phyloP scores from a whole-genome alignment of 495 filamentous ascomycete genomes.

The Aspergillus avenaceus region DNA sequence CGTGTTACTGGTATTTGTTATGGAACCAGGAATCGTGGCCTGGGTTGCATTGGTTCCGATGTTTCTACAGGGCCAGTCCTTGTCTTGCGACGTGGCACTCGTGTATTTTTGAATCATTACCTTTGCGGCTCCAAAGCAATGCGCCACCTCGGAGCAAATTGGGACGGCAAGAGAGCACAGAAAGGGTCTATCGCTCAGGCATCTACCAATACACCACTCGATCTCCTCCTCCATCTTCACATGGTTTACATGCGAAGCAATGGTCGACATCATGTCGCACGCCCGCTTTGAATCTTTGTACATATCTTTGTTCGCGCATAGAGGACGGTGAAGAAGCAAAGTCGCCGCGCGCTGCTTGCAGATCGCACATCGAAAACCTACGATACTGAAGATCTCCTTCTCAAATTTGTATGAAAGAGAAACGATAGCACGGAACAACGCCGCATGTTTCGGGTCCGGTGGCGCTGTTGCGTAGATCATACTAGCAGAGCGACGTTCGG shows the following conservation, averaged over 20 bases:
- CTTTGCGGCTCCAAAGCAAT: constrained; percentile 2
- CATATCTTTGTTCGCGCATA: background rate
- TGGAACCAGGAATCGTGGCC: no score
- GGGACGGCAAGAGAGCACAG: constrained; percentile 7
- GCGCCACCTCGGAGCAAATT: background rate
- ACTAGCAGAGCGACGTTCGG: no score
- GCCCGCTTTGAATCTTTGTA: constrained; percentile 3
- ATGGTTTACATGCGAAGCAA: constrained; percentile 3
- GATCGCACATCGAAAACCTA: background rate
- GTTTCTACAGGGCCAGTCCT: no score
- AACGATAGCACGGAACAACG: background rate
- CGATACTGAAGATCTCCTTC: background rate
- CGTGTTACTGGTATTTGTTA: no score
- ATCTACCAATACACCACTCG: constrained; percentile 2
- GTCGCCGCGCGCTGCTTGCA: background rate
- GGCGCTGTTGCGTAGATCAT: no score
- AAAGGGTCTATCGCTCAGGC: constrained; percentile 4
- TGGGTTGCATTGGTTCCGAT: no score
- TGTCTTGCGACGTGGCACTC: background rate
- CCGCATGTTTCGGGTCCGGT: no score
- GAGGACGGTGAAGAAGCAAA: constrained; percentile 1
- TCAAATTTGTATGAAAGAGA: background rate
- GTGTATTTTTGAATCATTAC: background rate
- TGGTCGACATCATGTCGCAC: constrained; percentile 1
- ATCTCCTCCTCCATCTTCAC: background rate